These are phyloP conservation scores for Syzygium aromaticum DNA, from an alignment of 345 rosid genomes.

Conservation along the genomic window DNA sequence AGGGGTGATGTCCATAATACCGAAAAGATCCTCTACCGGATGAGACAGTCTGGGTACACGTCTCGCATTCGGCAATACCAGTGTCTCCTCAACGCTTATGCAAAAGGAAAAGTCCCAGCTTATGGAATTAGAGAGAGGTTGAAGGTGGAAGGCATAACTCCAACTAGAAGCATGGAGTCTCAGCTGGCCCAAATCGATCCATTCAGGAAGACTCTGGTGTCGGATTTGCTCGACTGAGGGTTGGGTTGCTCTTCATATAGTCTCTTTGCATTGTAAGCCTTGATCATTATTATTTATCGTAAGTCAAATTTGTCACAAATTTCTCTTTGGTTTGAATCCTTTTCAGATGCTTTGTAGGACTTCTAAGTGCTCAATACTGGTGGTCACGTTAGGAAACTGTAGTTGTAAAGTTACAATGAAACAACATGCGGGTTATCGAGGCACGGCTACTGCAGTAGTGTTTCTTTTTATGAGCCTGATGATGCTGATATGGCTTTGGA, in stretches of 20 bases:
- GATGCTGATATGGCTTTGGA: neutral
- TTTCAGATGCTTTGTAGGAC: neutral
- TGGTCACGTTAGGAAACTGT: neutral
- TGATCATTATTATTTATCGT: neutral
- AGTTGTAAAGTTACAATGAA: neutral
- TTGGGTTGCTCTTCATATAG: neutral
- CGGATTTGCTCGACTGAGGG: conserved; percentile 62
- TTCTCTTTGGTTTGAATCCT: neutral
- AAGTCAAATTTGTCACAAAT: neutral
- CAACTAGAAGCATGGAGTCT: conserved; percentile 43
- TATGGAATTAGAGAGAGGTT: conserved; percentile 87
- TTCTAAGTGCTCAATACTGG: neutral
- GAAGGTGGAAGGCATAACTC: conserved; percentile 71
- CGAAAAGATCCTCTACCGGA: conserved; percentile 61
- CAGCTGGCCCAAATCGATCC: conserved; percentile 56
- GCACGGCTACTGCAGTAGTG: neutral
- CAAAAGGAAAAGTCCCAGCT: conserved; percentile 56
- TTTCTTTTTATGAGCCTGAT: neutral
- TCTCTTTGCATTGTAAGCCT: neutral
- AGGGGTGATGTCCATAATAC: conserved; percentile 77
- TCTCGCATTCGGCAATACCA: conserved; percentile 60
- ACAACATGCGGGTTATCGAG: neutral
- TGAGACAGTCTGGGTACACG: conserved; percentile 71
- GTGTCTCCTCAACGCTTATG: conserved; percentile 45
- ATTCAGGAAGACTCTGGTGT: conserved; percentile 68